phyloP scores from a whole-genome alignment of 2,329 filamentous ascomycete species.

The Rhynchosporium agropyri region DNA sequence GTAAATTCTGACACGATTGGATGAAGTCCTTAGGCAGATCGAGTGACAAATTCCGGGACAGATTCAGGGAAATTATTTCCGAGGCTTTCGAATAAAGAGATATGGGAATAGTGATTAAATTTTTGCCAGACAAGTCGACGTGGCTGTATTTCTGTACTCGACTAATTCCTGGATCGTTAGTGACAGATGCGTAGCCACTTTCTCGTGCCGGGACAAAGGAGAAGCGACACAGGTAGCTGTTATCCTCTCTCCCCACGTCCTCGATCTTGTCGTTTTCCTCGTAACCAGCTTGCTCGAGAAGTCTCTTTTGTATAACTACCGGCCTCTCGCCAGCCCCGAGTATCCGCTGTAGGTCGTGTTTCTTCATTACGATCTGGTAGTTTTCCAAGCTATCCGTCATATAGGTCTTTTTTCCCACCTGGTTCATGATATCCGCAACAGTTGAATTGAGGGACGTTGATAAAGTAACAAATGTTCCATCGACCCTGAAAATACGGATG shows the following conservation, averaged over 20 bases:
- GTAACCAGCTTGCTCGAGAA: constrained; percentile 91
- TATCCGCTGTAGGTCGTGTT: constrained; percentile 85
- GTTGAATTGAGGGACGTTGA: constrained; percentile 82
- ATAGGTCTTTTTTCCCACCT: constrained; percentile 92
- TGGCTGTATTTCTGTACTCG: constrained; percentile 91
- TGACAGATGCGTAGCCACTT: constrained; percentile 71
- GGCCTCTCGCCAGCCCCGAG: constrained; percentile 79
- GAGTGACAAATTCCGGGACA: constrained; percentile 88
- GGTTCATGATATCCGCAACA: constrained; percentile 83
- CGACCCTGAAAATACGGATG: constrained; percentile 91
- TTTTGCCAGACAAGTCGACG: constrained; percentile 86
- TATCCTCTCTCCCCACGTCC: constrained; percentile 93
- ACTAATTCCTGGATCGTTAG: constrained; percentile 79
- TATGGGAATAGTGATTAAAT: constrained; percentile 93
- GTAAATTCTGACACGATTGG: constrained; percentile 84
- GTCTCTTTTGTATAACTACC: constrained; percentile 84
- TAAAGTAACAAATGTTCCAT: constrained; percentile 92
- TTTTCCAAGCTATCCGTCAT: constrained; percentile 88
- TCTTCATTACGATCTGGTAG: constrained; percentile 93
- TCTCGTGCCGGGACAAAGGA: constrained; percentile 90
- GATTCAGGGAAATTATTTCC: constrained; percentile 92
- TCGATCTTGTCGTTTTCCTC: constrained; percentile 84
- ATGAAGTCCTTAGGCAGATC: constrained; percentile 97
- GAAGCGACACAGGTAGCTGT: constrained; percentile 95
- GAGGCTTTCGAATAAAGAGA: constrained; percentile 86